Conservation (phyloP, 441 rosid species). For the Lepidium campestre region DNA sequence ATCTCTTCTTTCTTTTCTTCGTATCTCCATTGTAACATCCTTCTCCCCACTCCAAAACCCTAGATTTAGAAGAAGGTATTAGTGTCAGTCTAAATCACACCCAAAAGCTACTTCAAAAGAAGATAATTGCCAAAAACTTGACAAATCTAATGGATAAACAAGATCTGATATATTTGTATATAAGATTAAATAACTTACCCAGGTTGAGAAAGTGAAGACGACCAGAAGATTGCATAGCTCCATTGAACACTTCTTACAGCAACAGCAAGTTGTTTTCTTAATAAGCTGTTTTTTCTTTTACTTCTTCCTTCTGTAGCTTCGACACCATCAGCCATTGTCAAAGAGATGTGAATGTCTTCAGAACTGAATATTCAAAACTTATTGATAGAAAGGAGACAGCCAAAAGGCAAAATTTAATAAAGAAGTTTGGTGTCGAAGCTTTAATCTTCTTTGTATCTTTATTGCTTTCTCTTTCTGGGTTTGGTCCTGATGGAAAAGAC, state of each 20-base stretch:
- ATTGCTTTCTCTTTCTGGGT: conserved; percentile 27
- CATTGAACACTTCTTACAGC: conserved; percentile 55
- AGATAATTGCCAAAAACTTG: no score
- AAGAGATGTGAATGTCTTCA: neutral
- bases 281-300: conserved; percentile 28
- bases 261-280: conserved; percentile 48
- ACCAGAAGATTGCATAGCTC: conserved; percentile 70
- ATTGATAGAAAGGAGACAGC: conserved; percentile 13
- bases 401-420: conserved; percentile 18
- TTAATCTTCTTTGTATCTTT: conserved; percentile 8
- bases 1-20: conserved; percentile 71
- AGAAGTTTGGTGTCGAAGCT: conserved; percentile 16
- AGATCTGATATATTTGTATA: neutral
- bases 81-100: no score
- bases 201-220: conserved; percentile 40
- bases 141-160: no score
- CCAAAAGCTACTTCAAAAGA: no score
- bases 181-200: conserved; percentile 33
- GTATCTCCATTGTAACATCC: conserved; percentile 89
- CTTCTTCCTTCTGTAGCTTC: conserved; percentile 19
- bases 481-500: conserved; percentile 23
- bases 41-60: conserved; percentile 74
- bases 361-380: neutral
- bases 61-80: conserved; percentile 3
- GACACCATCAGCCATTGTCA: conserved; percentile 45